A percentile compares a stretch with the other conserved stretches of the same genome.
These are phyloP conservation scores for Puccinia coronata DNA, from an alignment of 1,284 basidiomycete species.

Conservation along the genomic window DNA sequence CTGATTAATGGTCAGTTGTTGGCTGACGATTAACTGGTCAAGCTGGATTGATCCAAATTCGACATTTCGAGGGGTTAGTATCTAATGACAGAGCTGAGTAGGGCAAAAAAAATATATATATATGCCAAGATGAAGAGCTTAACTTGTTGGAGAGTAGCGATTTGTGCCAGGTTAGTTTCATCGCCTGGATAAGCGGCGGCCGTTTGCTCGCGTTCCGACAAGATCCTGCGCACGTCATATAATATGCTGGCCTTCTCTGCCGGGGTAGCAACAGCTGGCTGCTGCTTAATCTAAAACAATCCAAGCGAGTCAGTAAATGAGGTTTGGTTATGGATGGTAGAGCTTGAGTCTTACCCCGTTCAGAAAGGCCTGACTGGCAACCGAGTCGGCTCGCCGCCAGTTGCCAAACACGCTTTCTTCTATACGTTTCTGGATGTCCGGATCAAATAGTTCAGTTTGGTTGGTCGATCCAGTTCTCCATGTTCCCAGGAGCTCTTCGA, in stretches of 20 bases:
- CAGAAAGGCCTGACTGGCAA: constrained; percentile 47
- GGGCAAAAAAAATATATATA: no score
- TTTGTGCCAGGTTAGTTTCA: constrained; percentile 35
- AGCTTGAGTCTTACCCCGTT: constrained; percentile 30
- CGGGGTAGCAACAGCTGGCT: constrained; percentile 46
- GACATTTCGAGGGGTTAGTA: no score
- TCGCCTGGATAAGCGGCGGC: constrained; percentile 44
- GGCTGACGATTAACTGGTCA: constrained; percentile 45
- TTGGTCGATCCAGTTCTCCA: constrained; percentile 46
- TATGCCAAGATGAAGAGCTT: not conserved
- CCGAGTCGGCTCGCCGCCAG: constrained; percentile 39
- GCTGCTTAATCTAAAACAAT: constrained; percentile 40
- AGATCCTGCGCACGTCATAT: constrained; percentile 43
- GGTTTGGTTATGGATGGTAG: not conserved
- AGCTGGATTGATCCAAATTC: constrained; percentile 26
- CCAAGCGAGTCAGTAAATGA: not conserved
- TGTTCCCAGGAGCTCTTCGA: constrained; percentile 48
- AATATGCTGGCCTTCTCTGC: constrained; percentile 50
- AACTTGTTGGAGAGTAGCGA: constrained; percentile 49
- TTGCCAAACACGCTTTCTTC: constrained; percentile 46
- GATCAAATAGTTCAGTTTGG: constrained; percentile 44
- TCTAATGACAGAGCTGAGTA: not conserved
- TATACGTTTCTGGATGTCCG: constrained; percentile 41
- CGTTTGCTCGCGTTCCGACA: constrained; percentile 36
- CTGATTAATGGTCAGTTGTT: constrained; percentile 48